Percentiles rank a stretch among this genome's conserved stretches.
These are phyloP conservation scores for Lagenidium giganteum DNA, from an alignment of 352 stramenopile species.

Conservation along the genomic window DNA sequence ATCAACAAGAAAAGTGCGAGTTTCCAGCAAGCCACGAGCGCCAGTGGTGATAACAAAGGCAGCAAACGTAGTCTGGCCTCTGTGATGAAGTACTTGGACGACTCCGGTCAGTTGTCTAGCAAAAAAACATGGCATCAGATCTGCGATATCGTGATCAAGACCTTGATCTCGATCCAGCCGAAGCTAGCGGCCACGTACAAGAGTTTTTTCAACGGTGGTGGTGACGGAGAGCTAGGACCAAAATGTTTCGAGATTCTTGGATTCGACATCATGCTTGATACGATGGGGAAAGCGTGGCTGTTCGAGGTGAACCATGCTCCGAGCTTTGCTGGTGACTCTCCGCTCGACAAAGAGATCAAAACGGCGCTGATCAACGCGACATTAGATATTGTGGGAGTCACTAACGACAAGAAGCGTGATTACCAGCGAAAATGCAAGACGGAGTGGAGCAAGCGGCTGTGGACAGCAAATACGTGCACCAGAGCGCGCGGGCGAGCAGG, in stretches of 20 bases:
- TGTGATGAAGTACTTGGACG: slow-evolving; percentile 26
- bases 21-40: slow-evolving; percentile 21
- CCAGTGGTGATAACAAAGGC: slow-evolving; percentile 13
- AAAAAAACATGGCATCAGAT: slow-evolving; percentile 27
- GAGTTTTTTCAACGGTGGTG: slow-evolving; percentile 29
- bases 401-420: slow-evolving; percentile 27
- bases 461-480: slow-evolving; percentile 11
- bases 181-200: slow-evolving; percentile 35
- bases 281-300: slow-evolving; percentile 30
- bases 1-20: slow-evolving; percentile 41
- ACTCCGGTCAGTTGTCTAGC: slow-evolving; percentile 15
- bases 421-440: slow-evolving; percentile 21
- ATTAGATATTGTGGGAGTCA: slow-evolving; percentile 29
- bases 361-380: slow-evolving; percentile 26
- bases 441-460: slow-evolving; percentile 31
- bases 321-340: slow-evolving; percentile 36
- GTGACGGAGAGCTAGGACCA: slow-evolving; percentile 15
- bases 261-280: slow-evolving; percentile 41
- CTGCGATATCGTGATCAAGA: slow-evolving; percentile 37
- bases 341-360: slow-evolving; percentile 31
- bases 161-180: slow-evolving; percentile 30
- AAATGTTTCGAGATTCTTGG: slow-evolving; percentile 44
- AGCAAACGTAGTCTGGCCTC: slow-evolving; percentile 34
- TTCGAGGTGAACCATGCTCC: slow-evolving; percentile 46
- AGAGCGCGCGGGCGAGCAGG: too few species aligned